Evolutionary conservation across 306 rosid genomes (phyloP), one percentile per base, ranked within the genome.

Genomic region (Clitoria ternatea): DNA sequence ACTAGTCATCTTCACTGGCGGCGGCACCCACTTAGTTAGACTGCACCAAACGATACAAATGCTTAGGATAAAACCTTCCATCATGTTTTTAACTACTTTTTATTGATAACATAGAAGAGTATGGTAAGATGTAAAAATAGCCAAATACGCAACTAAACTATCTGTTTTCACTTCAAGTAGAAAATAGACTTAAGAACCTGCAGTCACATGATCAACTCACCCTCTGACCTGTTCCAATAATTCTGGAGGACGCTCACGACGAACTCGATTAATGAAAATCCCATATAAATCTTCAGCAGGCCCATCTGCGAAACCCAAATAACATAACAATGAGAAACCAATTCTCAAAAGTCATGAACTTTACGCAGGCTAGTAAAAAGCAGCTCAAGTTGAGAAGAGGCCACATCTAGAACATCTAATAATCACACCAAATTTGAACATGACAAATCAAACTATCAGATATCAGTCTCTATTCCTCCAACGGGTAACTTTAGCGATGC

Each of bases 1-100:
- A 65, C 92, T 81, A 19, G 98, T 88, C 98, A 93, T 93, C 92
- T 89, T 93, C 71, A 93, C 97, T 13, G 98, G 97, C 2, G 96
- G 94, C 1, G 97, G 97, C 84, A 93, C 98, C 98, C 97, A 93
- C 73, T 93, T 93, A 4, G 98, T 94, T 62, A 94, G 97, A 65
- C 98, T 94, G 88, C 85, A 80, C 54, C 57, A 57, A 81, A 71
- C 37, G 22, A 71, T 30, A 80, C 62, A 70, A 70, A 69, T 23
- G 69, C 62, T 29, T 66, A 40, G 75, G 72, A 49, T 37, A 77
- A 49, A 47, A 26, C 42, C 24, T 65, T 78, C 61, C 10, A 36
- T 53, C 35, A 29, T 23, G 5, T 33, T 42, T 20, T n/a, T n/a
- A n/a, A n/a, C n/a, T n/a, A n/a, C n/a, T n/a, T n/a, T n/a, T 55